Base-by-base conservation (phyloP, 2,329 filamentous ascomycete genomes). In the Phialophora tarda region DNA sequence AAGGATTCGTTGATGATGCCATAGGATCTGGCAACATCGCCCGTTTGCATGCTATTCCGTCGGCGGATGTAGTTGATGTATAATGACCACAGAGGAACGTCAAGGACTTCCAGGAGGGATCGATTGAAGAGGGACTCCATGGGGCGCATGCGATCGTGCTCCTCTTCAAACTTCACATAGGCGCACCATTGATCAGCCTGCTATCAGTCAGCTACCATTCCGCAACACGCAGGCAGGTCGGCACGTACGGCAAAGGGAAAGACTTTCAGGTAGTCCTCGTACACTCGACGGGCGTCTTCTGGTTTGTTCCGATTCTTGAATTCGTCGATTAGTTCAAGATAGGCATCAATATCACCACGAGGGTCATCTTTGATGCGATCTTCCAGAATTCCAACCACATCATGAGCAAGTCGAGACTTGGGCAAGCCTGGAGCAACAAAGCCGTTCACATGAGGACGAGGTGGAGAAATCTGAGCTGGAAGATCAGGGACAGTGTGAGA, bases 21-120 rank as follows among this genome's bases (percentile, higher is more conserved):
- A 67, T 95, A 91, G 56, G 92, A 91, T 71, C 88, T 83, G 23
- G 92, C 92, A 44, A 86, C 87, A 1, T 89, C 83, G 75, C 98
- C 95, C 74, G 90, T 88, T 51, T 85, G 92, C 66, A 98, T 82
- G 71, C 96, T 94, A 78, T 97, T 95, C 70, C 92, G 87, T 56
- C 95, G 90, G 61, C 95, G 92, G 69, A 98, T 91, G 77, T 98
- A 97, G 78, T 97, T 93, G 68, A 99, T 87, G 77, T 99, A 99
- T 34, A 93, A 86, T 6, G 91, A 92, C 92, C 93, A 99, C 23
- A 99, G 85, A 68, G 91, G 87, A 47, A 98, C 90, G 76, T 94
- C 91, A 11, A 91, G 89, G 23, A 95, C 89, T 8, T 86, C 86
- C 72, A 92, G 84, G 47, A 99, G 86, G 34, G 91, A 93, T 72